Evolutionary conservation across 345 rosid species (phyloP), one percentile per base, ranked within the genome.

Genomic region (Eucalyptus pauciflora): DNA sequence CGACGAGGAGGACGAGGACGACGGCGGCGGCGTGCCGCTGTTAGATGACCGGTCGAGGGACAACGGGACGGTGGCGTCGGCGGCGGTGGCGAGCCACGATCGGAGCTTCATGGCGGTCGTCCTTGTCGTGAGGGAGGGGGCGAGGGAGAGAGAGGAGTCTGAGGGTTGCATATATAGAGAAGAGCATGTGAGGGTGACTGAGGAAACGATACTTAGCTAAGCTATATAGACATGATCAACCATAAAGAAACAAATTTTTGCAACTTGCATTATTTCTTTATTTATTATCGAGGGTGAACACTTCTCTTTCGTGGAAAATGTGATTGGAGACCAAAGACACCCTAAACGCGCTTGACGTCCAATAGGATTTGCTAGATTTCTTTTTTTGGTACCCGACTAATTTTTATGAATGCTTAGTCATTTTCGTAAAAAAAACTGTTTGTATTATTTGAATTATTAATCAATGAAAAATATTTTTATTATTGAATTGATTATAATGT

Each of bases 101-200:
- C 91, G 90, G 90, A 96, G 86, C 89, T 90, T 90, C 96, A 94
- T 94, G 87, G 31, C 90, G 69, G 86, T 85, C 48, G 45, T 25
- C 3, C 27, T 6, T 22, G 27, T 14, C 25, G 12, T 29, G 3
- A 43, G 58, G 58, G 22, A 49, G 37, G 43, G 16, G 41, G 46
- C 13, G 45, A 13, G 52, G 12, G 13, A 4, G 25, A 33, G 46
- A 52, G 87, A 60, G 71, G 7, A 52, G 45, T 27, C 17, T 4
- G 24, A 7, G 22, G 50, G 29, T 15, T 31, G 45, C 13, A 41
- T 18, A 54, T 27, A 29, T 41, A 48, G 58, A 33, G 51, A 27
- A 41, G 31, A 41, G 31, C 7, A n/a, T 6, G 87, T 5, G 4
- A 31, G n/a, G 45, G 85, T 0, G 50, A 20, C 85, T 5, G 85